Evolutionary conservation across 192 early-diverging fungal genomes (phyloP).

Genomic region (Piromyces finnis): DNA sequence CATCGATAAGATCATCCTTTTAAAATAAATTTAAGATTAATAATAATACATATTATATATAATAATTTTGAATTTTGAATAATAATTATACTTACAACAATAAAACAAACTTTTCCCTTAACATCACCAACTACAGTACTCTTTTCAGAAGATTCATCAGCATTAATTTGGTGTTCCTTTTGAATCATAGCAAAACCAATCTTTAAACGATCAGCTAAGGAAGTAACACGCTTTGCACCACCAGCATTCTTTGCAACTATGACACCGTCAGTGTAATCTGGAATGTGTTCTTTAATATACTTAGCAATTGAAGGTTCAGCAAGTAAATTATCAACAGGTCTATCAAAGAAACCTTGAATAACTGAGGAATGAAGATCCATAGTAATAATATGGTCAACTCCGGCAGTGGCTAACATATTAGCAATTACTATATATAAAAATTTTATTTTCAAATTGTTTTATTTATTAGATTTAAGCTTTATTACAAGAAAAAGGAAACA

Average conservation of each 20-base stretch:
- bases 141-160: constrained; percentile 18
- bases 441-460: too few species aligned
- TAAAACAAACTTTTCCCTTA: constrained; percentile 22
- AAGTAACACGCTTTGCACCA: constrained; percentile 85
- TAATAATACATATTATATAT: background rate
- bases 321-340: constrained; percentile 77
- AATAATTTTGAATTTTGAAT: background rate
- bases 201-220: constrained; percentile 81
- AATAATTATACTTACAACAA: constrained; percentile 10
- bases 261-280: constrained; percentile 41
- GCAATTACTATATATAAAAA: constrained; percentile 85
- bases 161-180: constrained; percentile 24
- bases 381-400: constrained; percentile 95
- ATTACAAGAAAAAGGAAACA: too few species aligned
- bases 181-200: constrained; percentile 95
- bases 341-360: constrained; percentile 91
- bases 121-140: constrained; percentile 33
- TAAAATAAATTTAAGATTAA: background rate
- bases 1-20: constrained; percentile 88
- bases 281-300: constrained; percentile 64
- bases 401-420: constrained; percentile 82
- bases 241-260: constrained; percentile 91
- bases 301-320: constrained; percentile 77
- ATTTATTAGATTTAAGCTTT: too few species aligned
- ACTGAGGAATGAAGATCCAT: constrained; percentile 91